Conservation (phyloP, 2,329 filamentous ascomycete genomes). For the Rhynchosporium graminicola region DNA sequence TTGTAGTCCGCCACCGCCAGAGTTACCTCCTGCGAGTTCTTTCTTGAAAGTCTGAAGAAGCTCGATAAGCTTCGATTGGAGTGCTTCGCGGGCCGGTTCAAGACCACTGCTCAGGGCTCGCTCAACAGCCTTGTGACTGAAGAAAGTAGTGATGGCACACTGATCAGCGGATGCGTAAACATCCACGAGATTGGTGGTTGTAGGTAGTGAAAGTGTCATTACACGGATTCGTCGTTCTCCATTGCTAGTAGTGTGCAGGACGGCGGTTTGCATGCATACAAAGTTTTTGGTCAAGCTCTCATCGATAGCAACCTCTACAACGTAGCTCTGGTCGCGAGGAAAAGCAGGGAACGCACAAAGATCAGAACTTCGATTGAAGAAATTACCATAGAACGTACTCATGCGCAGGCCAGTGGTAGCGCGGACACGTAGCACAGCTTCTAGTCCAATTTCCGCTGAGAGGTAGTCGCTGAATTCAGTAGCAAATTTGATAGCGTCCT, state of each 20-base stretch:
- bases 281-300: slow-evolving; percentile 90
- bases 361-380: slow-evolving; percentile 98
- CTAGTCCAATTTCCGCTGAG: slow-evolving; percentile 93
- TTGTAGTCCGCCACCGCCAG: slow-evolving; percentile 87
- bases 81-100: slow-evolving; percentile 85
- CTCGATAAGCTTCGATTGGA: slow-evolving; percentile 90
- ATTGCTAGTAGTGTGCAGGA: slow-evolving; percentile 96
- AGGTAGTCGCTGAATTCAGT: slow-evolving; percentile 95
- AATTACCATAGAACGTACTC: slow-evolving; percentile 99
- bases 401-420: slow-evolving; percentile 93
- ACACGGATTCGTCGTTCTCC: slow-evolving; percentile 94
- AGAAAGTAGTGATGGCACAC: slow-evolving; percentile 88
- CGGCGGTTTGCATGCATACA: slow-evolving; percentile 89
- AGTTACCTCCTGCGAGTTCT: slow-evolving; percentile 92
- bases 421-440: slow-evolving; percentile 92
- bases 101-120: slow-evolving; percentile 80
- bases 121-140: slow-evolving; percentile 97
- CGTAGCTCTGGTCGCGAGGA: slow-evolving; percentile 94
- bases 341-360: slow-evolving; percentile 98
- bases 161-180: slow-evolving; percentile 95
- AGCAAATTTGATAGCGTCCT: slow-evolving; percentile 97
- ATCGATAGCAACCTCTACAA: slow-evolving; percentile 97
- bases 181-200: slow-evolving; percentile 85
- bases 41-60: slow-evolving; percentile 95
- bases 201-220: slow-evolving; percentile 88